Evolutionary conservation across 257 asterid species (phyloP).

Genomic region (Prunella vulgaris): DNA sequence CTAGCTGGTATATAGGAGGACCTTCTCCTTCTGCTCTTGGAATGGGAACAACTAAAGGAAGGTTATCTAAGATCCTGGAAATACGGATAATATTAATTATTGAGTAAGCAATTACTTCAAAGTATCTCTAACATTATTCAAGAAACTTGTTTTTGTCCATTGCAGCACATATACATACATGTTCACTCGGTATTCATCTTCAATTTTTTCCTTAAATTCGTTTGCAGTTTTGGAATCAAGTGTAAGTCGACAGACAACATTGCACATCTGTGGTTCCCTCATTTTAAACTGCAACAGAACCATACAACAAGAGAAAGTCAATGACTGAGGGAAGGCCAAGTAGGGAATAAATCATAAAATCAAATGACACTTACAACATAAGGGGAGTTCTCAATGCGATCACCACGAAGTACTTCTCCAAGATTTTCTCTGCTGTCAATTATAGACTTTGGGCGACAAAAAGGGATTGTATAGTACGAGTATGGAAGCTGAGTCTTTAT

Average conservation of each 20-base stretch:
- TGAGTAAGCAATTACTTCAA: background rate
- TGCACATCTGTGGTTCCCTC: slow-evolving; percentile 76
- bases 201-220: slow-evolving; percentile 56
- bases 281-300: slow-evolving; percentile 46
- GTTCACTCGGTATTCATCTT: slow-evolving; percentile 67
- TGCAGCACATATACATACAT: slow-evolving; percentile 37
- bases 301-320: slow-evolving; percentile 3
- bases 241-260: slow-evolving; percentile 37
- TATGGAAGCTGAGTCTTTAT: slow-evolving; percentile 75
- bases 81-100: background rate
- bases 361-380: slow-evolving; percentile 37
- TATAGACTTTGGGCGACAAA: slow-evolving; percentile 48
- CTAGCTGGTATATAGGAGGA: slow-evolving; percentile 63
- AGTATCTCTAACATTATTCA: background rate
- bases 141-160: slow-evolving; percentile 6
- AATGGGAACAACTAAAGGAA: slow-evolving; percentile 67
- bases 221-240: slow-evolving; percentile 51
- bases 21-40: slow-evolving; percentile 50
- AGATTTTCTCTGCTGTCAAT: slow-evolving; percentile 73
- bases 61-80: slow-evolving; percentile 70
- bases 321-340: slow-evolving; percentile 5
- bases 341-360: background rate
- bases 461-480: slow-evolving; percentile 62
- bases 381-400: slow-evolving; percentile 70
- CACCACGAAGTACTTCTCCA: slow-evolving; percentile 83